A percentile compares a stretch with the other conserved stretches of the same genome.
phyloP scores from a whole-genome alignment of 2,329 filamentous ascomycete genomes.

The Ilyonectria mors-panacis region DNA sequence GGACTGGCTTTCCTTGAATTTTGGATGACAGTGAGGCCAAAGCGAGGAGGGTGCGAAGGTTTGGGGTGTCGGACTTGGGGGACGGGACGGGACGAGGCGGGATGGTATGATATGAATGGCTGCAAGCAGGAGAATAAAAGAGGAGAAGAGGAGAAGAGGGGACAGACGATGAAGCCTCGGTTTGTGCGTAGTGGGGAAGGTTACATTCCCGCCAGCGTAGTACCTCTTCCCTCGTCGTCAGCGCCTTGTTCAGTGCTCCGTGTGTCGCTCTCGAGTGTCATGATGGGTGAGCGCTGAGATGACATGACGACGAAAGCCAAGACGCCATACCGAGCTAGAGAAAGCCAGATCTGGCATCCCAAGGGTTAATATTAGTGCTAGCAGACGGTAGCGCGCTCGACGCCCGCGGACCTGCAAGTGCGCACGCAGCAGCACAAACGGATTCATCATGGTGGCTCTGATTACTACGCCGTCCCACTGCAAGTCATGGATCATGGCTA shows the following conservation, averaged over 20 bases:
- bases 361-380: too few relatives aligned
- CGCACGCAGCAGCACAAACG: too few relatives aligned
- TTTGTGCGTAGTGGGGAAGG: conserved; percentile 9
- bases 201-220: conserved; percentile 8
- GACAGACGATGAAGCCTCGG: conserved; percentile 6
- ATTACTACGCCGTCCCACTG: conserved; percentile 19
- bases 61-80: neutral
- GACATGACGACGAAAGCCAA: neutral
- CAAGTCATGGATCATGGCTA: conserved; percentile 15
- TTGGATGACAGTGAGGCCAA: neutral
- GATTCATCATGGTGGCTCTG: conserved; percentile 5
- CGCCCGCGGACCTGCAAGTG: too few relatives aligned
- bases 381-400: too few relatives aligned
- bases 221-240: neutral
- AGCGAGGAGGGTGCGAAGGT: neutral
- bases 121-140: conserved; percentile 5
- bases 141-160: neutral
- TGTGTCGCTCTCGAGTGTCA: neutral
- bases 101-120: conserved; percentile 11
- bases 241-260: too few relatives aligned
- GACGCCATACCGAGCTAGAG: neutral
- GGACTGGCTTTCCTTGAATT: neutral
- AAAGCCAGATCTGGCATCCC: too few relatives aligned
- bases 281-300: neutral
- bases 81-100: conserved; percentile 7